Evolutionary conservation across 345 rosid genomes (phyloP).

Genomic region (Gossypium bickii): DNA sequence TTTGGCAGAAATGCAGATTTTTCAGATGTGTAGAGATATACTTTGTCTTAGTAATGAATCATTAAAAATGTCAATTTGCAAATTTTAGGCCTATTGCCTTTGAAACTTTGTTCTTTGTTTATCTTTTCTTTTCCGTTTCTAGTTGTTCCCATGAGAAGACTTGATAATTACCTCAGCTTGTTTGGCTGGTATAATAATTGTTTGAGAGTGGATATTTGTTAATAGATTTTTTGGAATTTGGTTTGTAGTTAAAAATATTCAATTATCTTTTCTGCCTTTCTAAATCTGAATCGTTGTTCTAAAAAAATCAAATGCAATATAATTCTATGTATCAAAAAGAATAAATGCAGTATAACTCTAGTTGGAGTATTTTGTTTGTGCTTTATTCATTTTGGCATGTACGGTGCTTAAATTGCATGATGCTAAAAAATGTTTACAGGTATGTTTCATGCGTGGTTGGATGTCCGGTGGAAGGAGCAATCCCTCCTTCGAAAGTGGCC

Average conservation of each 20-base stretch:
- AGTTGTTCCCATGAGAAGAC: background rate
- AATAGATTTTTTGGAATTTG: background rate
- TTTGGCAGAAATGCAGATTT: slow-evolving; percentile 6
- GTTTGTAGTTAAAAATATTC: slow-evolving; percentile 1
- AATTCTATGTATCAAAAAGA: background rate
- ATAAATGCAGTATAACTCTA: background rate
- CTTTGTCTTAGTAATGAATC: background rate
- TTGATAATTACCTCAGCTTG: background rate
- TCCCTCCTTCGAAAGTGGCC: slow-evolving; percentile 74
- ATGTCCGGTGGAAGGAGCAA: slow-evolving; percentile 80
- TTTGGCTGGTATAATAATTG: background rate
- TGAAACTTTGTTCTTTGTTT: background rate
- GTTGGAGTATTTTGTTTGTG: slow-evolving; percentile 4
- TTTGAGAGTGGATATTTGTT: background rate
- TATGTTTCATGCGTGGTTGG: slow-evolving; percentile 94
- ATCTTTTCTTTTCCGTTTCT: background rate
- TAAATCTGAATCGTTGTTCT: background rate
- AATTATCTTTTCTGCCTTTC: background rate
- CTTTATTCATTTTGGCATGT: slow-evolving; percentile 1
- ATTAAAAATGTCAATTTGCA: background rate
- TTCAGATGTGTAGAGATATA: background rate
- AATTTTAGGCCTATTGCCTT: background rate
- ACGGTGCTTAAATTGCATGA: slow-evolving; percentile 9
- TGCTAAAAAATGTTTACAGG: slow-evolving; percentile 34
- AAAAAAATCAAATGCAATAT: background rate